Conservation (phyloP, 768 basidiomycete genomes). For the Hygrocybe punicea region DNA sequence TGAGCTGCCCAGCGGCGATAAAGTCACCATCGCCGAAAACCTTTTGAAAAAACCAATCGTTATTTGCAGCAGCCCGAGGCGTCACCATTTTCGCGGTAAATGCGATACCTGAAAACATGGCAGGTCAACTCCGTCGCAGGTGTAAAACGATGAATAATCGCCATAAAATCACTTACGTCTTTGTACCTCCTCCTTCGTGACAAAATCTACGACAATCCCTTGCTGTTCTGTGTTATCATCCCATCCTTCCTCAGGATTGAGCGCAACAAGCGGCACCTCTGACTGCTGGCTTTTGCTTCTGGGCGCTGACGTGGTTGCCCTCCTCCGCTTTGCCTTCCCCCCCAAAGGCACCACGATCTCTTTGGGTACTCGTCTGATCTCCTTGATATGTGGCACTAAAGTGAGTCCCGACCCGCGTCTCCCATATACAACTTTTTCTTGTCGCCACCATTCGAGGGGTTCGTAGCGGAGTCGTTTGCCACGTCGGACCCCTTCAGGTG, state of each 20-base stretch:
- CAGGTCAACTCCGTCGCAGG: neutral
- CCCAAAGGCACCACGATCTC: constrained; percentile 32
- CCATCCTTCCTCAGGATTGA: constrained; percentile 74
- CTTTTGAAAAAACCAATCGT: constrained; percentile 83
- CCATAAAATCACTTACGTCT: constrained; percentile 59
- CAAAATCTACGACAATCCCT: constrained; percentile 67
- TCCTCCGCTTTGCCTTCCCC: constrained; percentile 30
- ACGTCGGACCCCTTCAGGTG: constrained; percentile 61
- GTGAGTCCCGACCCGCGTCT: constrained; percentile 43
- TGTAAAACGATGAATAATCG: constrained; percentile 9
- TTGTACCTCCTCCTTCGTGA: constrained; percentile 54
- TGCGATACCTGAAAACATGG: constrained; percentile 58
- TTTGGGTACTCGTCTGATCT: constrained; percentile 55
- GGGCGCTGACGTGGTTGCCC: constrained; percentile 34
- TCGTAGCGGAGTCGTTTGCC: constrained; percentile 63
- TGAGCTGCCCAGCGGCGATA: constrained; percentile 84
- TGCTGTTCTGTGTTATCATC: constrained; percentile 70
- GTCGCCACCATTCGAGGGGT: constrained; percentile 92
- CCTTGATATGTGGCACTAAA: constrained; percentile 66
- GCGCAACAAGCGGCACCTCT: neutral
- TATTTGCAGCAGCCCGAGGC: constrained; percentile 56
- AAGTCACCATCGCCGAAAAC: constrained; percentile 89
- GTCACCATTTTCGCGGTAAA: constrained; percentile 69
- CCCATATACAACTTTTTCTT: constrained; percentile 83
- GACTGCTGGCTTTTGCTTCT: constrained; percentile 13